Base-by-base conservation (phyloP, 2,329 filamentous ascomycete species). In the Calonectria pauciramosa region DNA sequence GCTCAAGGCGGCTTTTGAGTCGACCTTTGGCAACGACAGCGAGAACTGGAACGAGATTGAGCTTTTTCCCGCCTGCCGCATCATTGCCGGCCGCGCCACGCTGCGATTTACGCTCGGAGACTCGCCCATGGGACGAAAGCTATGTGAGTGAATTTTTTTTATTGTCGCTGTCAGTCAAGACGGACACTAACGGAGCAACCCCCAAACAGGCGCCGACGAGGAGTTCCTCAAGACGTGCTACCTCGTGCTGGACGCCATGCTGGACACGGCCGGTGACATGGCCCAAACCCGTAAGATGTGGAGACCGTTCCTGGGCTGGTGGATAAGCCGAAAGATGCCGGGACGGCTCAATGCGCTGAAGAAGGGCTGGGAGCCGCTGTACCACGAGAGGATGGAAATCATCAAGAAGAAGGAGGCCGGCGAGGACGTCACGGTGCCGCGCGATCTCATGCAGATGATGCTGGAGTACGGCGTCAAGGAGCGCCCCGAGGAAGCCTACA, bases 381-480 rank as follows among this genome's bases (percentile, higher is more conserved):
- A 60, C 34, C 34, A 14, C 56, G 56, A 60, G 34, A 77, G 3
- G 68, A 80, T 8, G 70, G 74, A 0, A 73, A 77, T 6, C 65
- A 80, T 20, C 56, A 77, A 14, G 80, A 82, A 60, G 56, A 34
- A 60, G 56, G 56, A 23, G 1, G 56, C 56, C 8, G 56, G 56
- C 56, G 56, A 60, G 56, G 34, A 41, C 0, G 56, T 60, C 4
- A 41, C 11, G 30, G 56, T 60, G 11, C 85, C 85, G 0, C 80
- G 83, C 16, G 87, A 88, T 49, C 82, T 84, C 23, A 60, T 88
- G 3, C 86, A 88, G 74, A 84, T 86, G 79, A 87, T 88, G 84
- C 73, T 88, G 4, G 81, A 82, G 6, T 87, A 82, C 60, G 87
- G 84, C 1, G 70, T 82, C n/a, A 82, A 82, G 26, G 80, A 88